Conservation (phyloP, 2,329 filamentous ascomycete species). For the Fusarium pseudograminearum region DNA sequence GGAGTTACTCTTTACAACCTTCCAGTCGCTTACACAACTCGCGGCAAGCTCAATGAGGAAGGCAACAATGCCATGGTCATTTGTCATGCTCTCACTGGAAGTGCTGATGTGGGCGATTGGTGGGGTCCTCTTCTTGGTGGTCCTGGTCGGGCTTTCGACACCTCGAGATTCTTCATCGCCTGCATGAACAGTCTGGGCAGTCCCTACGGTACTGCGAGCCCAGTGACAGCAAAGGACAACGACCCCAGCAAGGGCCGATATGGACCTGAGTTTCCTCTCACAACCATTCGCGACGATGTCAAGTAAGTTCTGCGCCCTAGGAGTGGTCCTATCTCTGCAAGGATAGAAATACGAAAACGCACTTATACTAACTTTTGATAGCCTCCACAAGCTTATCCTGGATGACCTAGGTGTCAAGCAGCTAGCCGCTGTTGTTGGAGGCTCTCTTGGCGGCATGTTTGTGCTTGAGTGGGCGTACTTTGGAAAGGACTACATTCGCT, state of each 20-base stretch:
- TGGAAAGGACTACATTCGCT: constrained; percentile 85
- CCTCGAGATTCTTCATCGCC: constrained; percentile 84
- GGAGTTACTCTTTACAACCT: constrained; percentile 85
- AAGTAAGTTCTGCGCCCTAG: constrained; percentile 68
- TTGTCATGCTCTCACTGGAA: constrained; percentile 88
- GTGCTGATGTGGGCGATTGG: constrained; percentile 87
- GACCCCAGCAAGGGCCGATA: constrained; percentile 80
- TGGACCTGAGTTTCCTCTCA: constrained; percentile 95
- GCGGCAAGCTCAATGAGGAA: constrained; percentile 69
- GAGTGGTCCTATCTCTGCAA: too few relatives aligned
- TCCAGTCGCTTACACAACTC: constrained; percentile 75
- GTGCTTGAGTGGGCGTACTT: constrained; percentile 94
- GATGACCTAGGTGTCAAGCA: constrained; percentile 84
- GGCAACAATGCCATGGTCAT: constrained; percentile 79
- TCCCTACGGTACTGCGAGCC: constrained; percentile 88
- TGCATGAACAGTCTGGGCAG: constrained; percentile 89
- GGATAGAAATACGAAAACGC: not conserved
- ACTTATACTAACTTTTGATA: constrained; percentile 51
- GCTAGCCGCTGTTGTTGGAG: constrained; percentile 82
- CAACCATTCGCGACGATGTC: constrained; percentile 95
- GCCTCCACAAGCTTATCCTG: constrained; percentile 81
- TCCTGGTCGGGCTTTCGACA: constrained; percentile 82
- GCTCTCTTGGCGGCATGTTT: constrained; percentile 90
- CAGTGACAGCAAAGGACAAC: constrained; percentile 88
- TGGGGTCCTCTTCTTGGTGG: constrained; percentile 87